Conservation (phyloP, 2,329 filamentous ascomycete genomes). For the Venturia nashicola region DNA sequence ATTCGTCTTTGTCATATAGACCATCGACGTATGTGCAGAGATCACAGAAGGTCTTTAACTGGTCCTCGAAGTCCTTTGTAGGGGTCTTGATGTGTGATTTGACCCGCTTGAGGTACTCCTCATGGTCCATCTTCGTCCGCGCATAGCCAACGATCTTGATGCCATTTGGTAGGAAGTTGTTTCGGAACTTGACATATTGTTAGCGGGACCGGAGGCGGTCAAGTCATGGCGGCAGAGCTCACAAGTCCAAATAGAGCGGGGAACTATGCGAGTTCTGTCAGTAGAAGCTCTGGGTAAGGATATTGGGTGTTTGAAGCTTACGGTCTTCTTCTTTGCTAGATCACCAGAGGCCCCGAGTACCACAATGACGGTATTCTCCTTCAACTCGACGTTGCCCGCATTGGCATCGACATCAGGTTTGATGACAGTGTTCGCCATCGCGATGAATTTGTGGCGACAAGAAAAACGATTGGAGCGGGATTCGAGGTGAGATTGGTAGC, state of each 20-base stretch:
- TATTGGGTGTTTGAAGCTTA: constrained; percentile 32
- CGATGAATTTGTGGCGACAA: constrained; percentile 11
- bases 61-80: constrained; percentile 92
- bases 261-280: constrained; percentile 48
- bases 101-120: constrained; percentile 87
- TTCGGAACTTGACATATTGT: constrained; percentile 63
- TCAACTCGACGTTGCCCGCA: constrained; percentile 73
- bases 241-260: constrained; percentile 95
- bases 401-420: constrained; percentile 32
- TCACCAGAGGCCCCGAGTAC: constrained; percentile 87
- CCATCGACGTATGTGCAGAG: constrained; percentile 92
- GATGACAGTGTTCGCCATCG: constrained; percentile 35
- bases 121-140: constrained; percentile 97
- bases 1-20: constrained; percentile 95
- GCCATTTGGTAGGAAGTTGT: constrained; percentile 95
- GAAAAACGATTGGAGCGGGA: neutral
- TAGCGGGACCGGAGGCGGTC: neutral
- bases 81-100: constrained; percentile 98
- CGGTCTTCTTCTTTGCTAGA: constrained; percentile 99
- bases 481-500: neutral
- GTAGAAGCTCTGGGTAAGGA: neutral
- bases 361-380: constrained; percentile 94
- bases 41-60: constrained; percentile 78
- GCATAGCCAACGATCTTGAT: constrained; percentile 98
- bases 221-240: constrained; percentile 33